Conservation (phyloP, 1,284 basidiomycete species). For the Cutaneotrichosporon dermatis region DNA sequence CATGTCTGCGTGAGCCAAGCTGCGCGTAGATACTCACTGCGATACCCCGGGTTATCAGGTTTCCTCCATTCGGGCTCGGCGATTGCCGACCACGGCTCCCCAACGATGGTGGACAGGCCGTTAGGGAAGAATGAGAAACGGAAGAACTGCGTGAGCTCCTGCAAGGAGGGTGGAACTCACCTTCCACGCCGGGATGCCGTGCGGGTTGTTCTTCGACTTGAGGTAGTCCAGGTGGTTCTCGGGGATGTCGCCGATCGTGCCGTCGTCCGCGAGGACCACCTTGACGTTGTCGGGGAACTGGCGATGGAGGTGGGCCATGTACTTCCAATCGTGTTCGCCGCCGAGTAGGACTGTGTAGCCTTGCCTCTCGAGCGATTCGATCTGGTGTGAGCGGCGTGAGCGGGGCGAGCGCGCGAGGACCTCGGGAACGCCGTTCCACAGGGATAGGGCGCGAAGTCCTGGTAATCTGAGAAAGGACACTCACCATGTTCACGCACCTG, state of each 20-base stretch:
- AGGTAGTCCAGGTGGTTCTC: not conserved
- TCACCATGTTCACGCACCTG: conserved; percentile 11
- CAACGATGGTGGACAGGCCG: conserved; percentile 15
- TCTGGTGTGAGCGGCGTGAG: not conserved
- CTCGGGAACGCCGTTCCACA: too few species aligned
- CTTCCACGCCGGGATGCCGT: conserved; percentile 32
- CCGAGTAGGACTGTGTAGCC: conserved; percentile 26
- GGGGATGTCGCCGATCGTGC: not conserved
- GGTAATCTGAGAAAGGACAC: not conserved
- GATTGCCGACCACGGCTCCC: conserved; percentile 19
- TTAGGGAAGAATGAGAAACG: conserved; percentile 21
- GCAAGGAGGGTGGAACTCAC: conserved; percentile 6
- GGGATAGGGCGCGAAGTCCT: too few species aligned
- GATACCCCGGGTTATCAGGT: not conserved
- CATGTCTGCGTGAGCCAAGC: conserved; percentile 1
- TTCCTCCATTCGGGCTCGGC: conserved; percentile 7
- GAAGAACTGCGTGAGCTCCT: conserved; percentile 18
- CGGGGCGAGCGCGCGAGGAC: too few species aligned
- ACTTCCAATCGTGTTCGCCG: conserved; percentile 21
- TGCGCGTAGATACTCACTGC: not conserved
- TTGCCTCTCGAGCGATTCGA: conserved; percentile 17
- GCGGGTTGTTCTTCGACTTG: conserved; percentile 13
- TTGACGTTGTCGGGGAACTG: conserved; percentile 25
- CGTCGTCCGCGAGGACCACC: conserved; percentile 19
- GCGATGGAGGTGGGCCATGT: conserved; percentile 25